Evolutionary conservation across 768 basidiomycete genomes (phyloP).

Genomic region (Mycena latifolia): DNA sequence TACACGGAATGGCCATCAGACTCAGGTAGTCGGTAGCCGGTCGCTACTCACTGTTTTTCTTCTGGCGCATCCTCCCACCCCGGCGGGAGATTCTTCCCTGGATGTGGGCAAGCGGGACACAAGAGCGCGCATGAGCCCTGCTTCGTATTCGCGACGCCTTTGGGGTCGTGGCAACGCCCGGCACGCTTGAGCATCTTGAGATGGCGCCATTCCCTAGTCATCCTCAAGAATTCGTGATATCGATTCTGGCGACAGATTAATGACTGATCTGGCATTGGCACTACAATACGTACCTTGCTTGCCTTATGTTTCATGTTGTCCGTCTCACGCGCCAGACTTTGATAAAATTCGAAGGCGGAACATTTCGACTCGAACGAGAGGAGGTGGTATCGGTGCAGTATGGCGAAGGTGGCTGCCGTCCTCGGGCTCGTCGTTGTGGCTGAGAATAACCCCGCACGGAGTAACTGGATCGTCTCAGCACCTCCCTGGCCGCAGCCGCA

Average conservation of each 20-base stretch:
- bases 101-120: slow-evolving; percentile 46
- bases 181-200: slow-evolving; percentile 35
- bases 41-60: slow-evolving; percentile 1
- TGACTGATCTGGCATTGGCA: not conserved
- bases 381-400: slow-evolving; percentile 21
- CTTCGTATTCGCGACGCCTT: slow-evolving; percentile 13
- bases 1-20: too few relatives aligned
- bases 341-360: slow-evolving; percentile 34
- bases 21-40: rapidly evolving
- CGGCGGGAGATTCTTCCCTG: slow-evolving; percentile 39
- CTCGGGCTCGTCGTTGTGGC: not conserved
- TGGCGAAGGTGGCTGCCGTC: slow-evolving; percentile 22
- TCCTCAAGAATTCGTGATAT: slow-evolving; percentile 31
- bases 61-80: slow-evolving; percentile 35
- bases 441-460: not conserved
- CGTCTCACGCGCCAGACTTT: not conserved
- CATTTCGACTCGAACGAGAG: slow-evolving; percentile 27
- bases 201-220: slow-evolving; percentile 32
- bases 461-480: not conserved
- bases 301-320: not conserved
- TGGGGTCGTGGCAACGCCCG: slow-evolving; percentile 16
- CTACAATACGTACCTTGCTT: not conserved
- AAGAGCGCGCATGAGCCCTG: slow-evolving; percentile 38
- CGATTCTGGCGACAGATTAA: slow-evolving; percentile 33
- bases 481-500: not conserved